A percentile compares a stretch with the other conserved stretches of the same genome.
Evolutionary conservation across 2,329 filamentous ascomycete genomes (phyloP).

Genomic region (Nigrospora osmanthi): DNA sequence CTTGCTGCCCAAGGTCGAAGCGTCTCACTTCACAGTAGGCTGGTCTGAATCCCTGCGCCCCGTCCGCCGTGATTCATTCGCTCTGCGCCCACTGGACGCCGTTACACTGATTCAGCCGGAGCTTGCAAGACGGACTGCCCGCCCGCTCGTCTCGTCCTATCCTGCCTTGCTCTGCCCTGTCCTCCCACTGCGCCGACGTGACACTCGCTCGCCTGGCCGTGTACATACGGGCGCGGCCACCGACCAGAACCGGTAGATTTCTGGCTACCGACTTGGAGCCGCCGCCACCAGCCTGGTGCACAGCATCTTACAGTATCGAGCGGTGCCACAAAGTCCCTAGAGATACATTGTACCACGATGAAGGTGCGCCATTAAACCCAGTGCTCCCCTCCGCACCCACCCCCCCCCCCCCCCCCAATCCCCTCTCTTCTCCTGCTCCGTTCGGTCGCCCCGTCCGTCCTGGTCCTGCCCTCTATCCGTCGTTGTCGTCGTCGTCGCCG

Average conservation of each 20-base stretch:
- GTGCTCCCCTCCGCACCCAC: conserved; percentile 6
- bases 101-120: conserved; percentile 5
- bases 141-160: no score
- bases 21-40: no score
- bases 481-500: no score
- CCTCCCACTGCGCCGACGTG: neutral
- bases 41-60: conserved; percentile 4
- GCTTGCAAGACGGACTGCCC: no score
- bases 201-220: neutral
- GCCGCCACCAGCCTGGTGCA: no score
- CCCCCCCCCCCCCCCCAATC: conserved; percentile 1
- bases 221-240: neutral
- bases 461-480: no score
- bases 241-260: no score
- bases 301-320: no score
- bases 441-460: neutral
- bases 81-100: conserved; percentile 1
- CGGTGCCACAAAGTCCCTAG: conserved; percentile 10
- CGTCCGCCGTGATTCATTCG: neutral
- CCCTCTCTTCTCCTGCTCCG: conserved; percentile 8
- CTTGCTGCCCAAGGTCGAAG: no score
- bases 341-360: conserved; percentile 21
- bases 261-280: no score
- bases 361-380: conserved; percentile 24
- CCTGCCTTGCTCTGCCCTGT: neutral